These are phyloP conservation scores for Flammula alnicola DNA, from an alignment of 1,284 basidiomycete genomes.

Conservation along the genomic window DNA sequence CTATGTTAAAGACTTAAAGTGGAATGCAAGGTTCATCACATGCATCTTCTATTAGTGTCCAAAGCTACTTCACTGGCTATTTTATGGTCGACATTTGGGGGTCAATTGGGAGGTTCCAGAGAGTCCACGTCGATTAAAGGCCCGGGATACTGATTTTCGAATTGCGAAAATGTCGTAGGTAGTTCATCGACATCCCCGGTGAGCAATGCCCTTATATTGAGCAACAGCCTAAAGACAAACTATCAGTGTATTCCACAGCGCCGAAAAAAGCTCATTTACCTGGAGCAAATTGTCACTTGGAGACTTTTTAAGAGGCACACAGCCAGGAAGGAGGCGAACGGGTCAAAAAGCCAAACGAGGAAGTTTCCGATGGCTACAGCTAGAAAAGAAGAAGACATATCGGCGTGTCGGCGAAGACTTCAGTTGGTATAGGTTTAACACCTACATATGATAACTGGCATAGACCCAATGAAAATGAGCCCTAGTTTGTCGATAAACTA, in stretches of 20 bases:
- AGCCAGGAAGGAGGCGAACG: slow-evolving; percentile 7
- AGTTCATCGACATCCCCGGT: background rate
- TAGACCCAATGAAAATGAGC: background rate
- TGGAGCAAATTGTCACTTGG: slow-evolving; percentile 19
- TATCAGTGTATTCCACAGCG: background rate
- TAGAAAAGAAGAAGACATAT: background rate
- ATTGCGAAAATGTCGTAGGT: slow-evolving; percentile 5
- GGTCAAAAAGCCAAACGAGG: slow-evolving; percentile 15
- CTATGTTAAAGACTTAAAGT: too few species aligned
- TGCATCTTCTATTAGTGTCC: too few species aligned
- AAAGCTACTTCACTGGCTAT: too few species aligned
- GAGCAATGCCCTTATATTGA: background rate
- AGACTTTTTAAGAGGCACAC: slow-evolving; percentile 17
- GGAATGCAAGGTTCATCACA: too few species aligned
- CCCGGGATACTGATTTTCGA: background rate
- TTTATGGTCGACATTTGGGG: too few species aligned
- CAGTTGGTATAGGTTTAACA: too few species aligned
- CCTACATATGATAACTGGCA: slow-evolving; percentile 4
- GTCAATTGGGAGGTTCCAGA: too few species aligned
- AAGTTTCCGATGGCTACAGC: slow-evolving; percentile 16
- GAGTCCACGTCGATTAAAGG: background rate
- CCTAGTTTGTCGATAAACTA: background rate
- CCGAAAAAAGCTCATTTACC: slow-evolving; percentile 3
- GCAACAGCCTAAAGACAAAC: background rate
- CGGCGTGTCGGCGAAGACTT: background rate